Base-by-base conservation (phyloP, 169 alveolate genomes). In the Neospora caninum region DNA sequence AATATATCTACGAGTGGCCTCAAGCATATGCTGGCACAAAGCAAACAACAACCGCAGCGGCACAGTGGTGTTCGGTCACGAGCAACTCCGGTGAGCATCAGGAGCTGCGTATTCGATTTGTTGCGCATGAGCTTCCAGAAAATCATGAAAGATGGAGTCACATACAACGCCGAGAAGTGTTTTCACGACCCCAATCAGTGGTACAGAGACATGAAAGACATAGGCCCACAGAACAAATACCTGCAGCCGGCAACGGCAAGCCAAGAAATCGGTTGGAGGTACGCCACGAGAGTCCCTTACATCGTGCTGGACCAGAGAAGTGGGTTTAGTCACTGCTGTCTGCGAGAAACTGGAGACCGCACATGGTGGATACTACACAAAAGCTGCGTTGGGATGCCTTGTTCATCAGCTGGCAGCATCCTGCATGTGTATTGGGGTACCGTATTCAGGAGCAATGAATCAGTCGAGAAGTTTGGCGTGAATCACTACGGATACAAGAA, bases 381-480 rank as follows among this genome's bases (percentile, higher is more conserved):
- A 49, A 49, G 27, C 58, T 49, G 58, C 58, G 27, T 49, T 49
- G 58, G 18, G 18, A 49, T 49, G 58, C 58, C 58, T 22, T 13
- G 58, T 49, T 49, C 58, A 49, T 22, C 6, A 49, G 58, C 58
- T 49, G 58, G 58, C 58, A 49, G 58, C 58, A 13, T 49, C 58
- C 0, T 22, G 58, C 58, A 13, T 49, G 9, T 49, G 9, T 22
- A 13, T 22, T 49, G 58, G 9, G 27, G 58, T 49, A 49, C 58
- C 18, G 0, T 13, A 49, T 64, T 29, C 78, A 41, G 54, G 49
- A 82, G 10, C 67, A 43, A 82, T 45, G 69, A 82, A 16, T 82
- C 89, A 31, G 38, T 82, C 38, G 89, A 82, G 89, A 82, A 82
- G 89, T 82, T 82, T 45, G 89, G 89, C 41, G 89, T 82, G 49